phyloP scores from a whole-genome alignment of 345 rosid species.

The Murraya paniculata region DNA sequence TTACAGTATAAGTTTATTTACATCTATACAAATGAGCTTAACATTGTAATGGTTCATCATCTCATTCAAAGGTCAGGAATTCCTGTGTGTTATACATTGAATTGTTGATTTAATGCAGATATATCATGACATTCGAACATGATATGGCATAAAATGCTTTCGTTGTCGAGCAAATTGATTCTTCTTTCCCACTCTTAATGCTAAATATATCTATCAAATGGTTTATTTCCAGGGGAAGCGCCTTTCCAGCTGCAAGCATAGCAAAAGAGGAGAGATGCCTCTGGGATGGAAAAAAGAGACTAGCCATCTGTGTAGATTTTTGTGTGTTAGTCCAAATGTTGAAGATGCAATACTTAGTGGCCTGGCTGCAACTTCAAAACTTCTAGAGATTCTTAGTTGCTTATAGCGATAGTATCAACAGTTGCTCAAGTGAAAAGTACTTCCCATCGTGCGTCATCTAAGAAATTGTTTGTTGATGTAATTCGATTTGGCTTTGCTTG shows the following conservation, averaged over 20 bases:
- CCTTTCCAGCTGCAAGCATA: constrained; percentile 71
- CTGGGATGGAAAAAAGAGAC: constrained; percentile 54
- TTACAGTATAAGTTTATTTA: too few species aligned
- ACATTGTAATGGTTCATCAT: too few species aligned
- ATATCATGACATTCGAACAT: too few species aligned
- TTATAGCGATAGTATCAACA: constrained; percentile 17
- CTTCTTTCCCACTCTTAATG: not conserved
- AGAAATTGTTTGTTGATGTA: not conserved
- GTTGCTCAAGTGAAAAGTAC: not conserved
- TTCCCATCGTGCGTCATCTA: not conserved
- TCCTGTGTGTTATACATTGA: too few species aligned
- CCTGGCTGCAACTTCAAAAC: constrained; percentile 67
- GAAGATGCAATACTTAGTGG: constrained; percentile 89
- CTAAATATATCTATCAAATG: not conserved
- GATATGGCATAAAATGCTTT: too few species aligned
- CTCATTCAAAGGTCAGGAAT: too few species aligned
- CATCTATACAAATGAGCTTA: too few species aligned
- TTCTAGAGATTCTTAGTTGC: constrained; percentile 41
- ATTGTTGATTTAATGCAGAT: too few species aligned
- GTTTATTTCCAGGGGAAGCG: constrained; percentile 65
- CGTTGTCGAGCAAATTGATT: too few species aligned
- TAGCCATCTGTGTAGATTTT: constrained; percentile 83
- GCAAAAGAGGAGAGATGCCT: constrained; percentile 71
- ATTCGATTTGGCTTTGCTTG: not conserved
- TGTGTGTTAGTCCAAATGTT: constrained; percentile 77